Evolutionary conservation across 2,329 filamentous ascomycete genomes (phyloP).

Genomic region (Fusarium citri): DNA sequence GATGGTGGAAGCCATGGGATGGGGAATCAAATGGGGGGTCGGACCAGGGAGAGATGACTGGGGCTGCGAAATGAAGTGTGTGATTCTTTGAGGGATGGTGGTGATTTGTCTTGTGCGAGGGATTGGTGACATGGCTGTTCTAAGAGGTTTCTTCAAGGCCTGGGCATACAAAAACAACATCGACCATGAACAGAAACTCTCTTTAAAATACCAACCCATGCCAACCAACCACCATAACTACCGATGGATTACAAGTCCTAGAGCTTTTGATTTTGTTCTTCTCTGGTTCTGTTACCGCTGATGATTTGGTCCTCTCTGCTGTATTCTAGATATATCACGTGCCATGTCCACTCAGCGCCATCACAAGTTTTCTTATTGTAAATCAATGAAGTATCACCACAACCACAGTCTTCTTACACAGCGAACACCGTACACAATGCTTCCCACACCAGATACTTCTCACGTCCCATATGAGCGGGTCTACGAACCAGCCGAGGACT

Average conservation of each 20-base stretch:
- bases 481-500: conserved; percentile 97
- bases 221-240: neutral
- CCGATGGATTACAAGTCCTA: neutral
- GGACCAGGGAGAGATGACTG: conserved; percentile 57
- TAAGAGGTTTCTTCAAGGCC: neutral
- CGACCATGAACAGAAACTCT: neutral
- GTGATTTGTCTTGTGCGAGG: neutral
- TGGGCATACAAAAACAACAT: neutral
- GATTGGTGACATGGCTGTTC: neutral
- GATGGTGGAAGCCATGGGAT: conserved; percentile 58
- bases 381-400: conserved; percentile 38
- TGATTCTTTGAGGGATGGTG: conserved; percentile 47
- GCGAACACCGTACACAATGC: conserved; percentile 65
- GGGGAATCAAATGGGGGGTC: conserved; percentile 60
- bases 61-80: conserved; percentile 53
- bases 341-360: conserved; percentile 29
- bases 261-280: neutral
- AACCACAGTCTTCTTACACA: conserved; percentile 12
- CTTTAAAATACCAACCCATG: neutral
- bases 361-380: conserved; percentile 23
- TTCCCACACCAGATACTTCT: conserved; percentile 92
- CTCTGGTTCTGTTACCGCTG: neutral
- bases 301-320: neutral
- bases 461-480: conserved; percentile 90
- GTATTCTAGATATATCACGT: conserved; percentile 28